Evolutionary conservation across 176 grass and related monocot genomes (phyloP).

Genomic region (Ensete ventricosum): DNA sequence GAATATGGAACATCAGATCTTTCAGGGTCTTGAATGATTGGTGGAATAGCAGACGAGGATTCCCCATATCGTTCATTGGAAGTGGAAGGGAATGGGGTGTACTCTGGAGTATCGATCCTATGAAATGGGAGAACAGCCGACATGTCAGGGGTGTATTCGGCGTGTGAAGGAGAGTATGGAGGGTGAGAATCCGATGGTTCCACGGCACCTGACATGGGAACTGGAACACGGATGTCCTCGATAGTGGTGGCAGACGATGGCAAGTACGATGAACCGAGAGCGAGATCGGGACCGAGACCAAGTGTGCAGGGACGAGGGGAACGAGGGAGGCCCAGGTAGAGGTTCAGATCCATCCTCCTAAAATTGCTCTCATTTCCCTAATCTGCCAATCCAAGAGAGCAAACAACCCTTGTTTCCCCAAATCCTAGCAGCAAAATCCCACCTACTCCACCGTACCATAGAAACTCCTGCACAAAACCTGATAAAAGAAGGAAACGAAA

Average conservation of each 20-base stretch:
- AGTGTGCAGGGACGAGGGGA: slow-evolving; percentile 50
- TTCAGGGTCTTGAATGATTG: slow-evolving; percentile 27
- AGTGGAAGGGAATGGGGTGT: slow-evolving; percentile 39
- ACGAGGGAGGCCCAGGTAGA: slow-evolving; percentile 77
- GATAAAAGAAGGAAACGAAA: not conserved
- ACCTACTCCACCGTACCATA: not conserved
- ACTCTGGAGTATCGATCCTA: slow-evolving; percentile 26
- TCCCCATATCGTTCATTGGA: slow-evolving; percentile 18
- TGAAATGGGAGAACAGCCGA: slow-evolving; percentile 23
- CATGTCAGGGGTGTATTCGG: slow-evolving; percentile 18
- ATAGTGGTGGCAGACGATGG: slow-evolving; percentile 57
- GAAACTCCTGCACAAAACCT: not conserved
- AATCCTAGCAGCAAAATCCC: not conserved
- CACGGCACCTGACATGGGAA: slow-evolving; percentile 11
- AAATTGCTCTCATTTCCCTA: not conserved
- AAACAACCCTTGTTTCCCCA: not conserved
- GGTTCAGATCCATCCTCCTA: slow-evolving; percentile 91
- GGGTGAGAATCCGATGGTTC: slow-evolving; percentile 31
- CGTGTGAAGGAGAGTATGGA: slow-evolving; percentile 33
- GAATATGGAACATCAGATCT: slow-evolving; percentile 2
- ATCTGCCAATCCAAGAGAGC: not conserved
- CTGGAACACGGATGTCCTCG: slow-evolving; percentile 23
- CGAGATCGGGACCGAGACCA: slow-evolving; percentile 90
- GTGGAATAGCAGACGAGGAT: slow-evolving; percentile 19
- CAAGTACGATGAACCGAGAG: slow-evolving; percentile 53